These are phyloP conservation scores for Boletus tylopilopsis DNA, from an alignment of 768 basidiomycete genomes.

Conservation along the genomic window DNA sequence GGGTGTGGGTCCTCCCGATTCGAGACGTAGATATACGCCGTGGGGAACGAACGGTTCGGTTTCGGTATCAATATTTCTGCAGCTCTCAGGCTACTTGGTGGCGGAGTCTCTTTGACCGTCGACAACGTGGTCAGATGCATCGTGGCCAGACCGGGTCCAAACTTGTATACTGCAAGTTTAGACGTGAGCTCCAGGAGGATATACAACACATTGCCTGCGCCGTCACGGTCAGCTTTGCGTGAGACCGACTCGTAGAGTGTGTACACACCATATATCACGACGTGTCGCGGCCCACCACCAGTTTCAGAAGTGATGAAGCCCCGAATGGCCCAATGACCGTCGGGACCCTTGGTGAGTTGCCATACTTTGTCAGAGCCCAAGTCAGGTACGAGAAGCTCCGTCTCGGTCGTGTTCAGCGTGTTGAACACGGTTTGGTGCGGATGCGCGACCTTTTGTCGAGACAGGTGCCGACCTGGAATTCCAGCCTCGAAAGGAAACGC, in stretches of 20 bases:
- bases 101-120: conserved; percentile 47
- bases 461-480: conserved; percentile 58
- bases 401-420: conserved; percentile 39
- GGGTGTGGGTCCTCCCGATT: conserved; percentile 72
- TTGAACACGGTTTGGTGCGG: conserved; percentile 63
- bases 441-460: conserved; percentile 70
- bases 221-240: neutral
- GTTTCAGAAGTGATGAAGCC: conserved; percentile 46
- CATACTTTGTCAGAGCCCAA: conserved; percentile 71
- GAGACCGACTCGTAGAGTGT: neutral
- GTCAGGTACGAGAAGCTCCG: conserved; percentile 70
- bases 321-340: conserved; percentile 47
- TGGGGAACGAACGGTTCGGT: conserved; percentile 48
- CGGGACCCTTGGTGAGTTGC: conserved; percentile 42
- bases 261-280: conserved; percentile 55
- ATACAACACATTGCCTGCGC: conserved; percentile 58
- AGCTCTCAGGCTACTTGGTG: conserved; percentile 52
- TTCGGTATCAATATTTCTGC: conserved; percentile 66
- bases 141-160: conserved; percentile 42
- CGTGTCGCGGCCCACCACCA: conserved; percentile 72
- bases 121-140: conserved; percentile 37
- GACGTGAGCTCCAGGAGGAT: conserved; percentile 65
- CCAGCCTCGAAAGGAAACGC: conserved; percentile 35
- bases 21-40: conserved; percentile 64
- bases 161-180: conserved; percentile 51